Conservation (phyloP, 805 yeast genomes). For the Candida sonorensis region DNA sequence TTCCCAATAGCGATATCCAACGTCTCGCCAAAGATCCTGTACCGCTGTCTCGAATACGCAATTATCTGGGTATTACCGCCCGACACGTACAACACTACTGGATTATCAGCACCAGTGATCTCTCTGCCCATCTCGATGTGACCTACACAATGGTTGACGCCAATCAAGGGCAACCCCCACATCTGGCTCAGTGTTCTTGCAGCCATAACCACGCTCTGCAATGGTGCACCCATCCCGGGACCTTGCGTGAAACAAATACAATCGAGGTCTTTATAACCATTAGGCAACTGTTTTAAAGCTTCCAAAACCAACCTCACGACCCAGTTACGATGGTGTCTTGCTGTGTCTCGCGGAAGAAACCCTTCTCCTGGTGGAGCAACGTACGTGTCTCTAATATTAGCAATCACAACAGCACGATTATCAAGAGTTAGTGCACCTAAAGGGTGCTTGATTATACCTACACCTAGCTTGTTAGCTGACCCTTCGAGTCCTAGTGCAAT, state of each 20-base stretch:
- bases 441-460: slow-evolving; percentile 79
- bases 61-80: slow-evolving; percentile 99
- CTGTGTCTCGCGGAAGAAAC: slow-evolving; percentile 92
- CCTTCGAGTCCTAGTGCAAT: slow-evolving; percentile 93
- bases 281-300: slow-evolving; percentile 57
- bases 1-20: slow-evolving; percentile 97
- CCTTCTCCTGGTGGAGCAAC: slow-evolving; percentile 98
- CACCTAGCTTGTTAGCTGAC: slow-evolving; percentile 93
- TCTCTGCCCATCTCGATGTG: slow-evolving; percentile 99
- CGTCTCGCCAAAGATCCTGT: slow-evolving; percentile 98
- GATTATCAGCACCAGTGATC: slow-evolving; percentile 95
- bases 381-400: slow-evolving; percentile 94
- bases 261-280: slow-evolving; percentile 48
- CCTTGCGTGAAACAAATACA: slow-evolving; percentile 94
- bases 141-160: slow-evolving; percentile 96
- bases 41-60: slow-evolving; percentile 89
- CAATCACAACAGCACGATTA: slow-evolving; percentile 66
- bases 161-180: slow-evolving; percentile 81
- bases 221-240: slow-evolving; percentile 99
- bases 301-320: slow-evolving; percentile 67
- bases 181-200: slow-evolving; percentile 79
- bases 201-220: slow-evolving; percentile 86
- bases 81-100: slow-evolving; percentile 93
- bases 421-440: slow-evolving; percentile 46
- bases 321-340: slow-evolving; percentile 95